These are phyloP conservation scores for Nemania diffusa DNA, from an alignment of 2,329 filamentous ascomycete genomes.

Conservation along the genomic window DNA sequence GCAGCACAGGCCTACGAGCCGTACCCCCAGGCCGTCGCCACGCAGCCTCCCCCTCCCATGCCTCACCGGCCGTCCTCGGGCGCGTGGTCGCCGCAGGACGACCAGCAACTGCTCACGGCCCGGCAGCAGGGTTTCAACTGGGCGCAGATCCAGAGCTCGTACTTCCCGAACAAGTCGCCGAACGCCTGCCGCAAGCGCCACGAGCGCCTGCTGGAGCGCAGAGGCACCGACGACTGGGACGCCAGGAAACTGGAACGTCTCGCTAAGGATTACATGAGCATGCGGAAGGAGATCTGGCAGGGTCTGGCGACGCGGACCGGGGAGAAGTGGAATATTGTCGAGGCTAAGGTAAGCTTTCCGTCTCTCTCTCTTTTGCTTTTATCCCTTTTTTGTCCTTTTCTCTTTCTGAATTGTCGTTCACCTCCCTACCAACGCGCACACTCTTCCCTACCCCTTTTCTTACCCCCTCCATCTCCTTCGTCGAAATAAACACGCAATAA, in stretches of 20 bases:
- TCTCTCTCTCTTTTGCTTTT: background rate
- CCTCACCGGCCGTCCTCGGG: conserved; percentile 68
- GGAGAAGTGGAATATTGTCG: conserved; percentile 82
- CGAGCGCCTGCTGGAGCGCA: conserved; percentile 82
- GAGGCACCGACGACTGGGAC: conserved; percentile 81
- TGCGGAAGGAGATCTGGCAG: conserved; percentile 85
- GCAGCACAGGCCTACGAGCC: conserved; percentile 55
- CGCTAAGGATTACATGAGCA: conserved; percentile 80
- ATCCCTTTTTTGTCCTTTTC: background rate
- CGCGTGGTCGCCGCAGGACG: conserved; percentile 79
- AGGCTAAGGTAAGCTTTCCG: conserved; percentile 64
- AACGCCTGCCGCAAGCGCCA: conserved; percentile 92
- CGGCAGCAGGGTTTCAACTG: conserved; percentile 83
- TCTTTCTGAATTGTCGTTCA: background rate
- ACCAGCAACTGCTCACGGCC: conserved; percentile 76
- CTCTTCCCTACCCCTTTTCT: background rate
- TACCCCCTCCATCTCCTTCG: too few species aligned
- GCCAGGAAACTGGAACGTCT: conserved; percentile 77
- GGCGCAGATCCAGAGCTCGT: conserved; percentile 78
- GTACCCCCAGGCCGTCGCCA: conserved; percentile 52
- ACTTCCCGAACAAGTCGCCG: conserved; percentile 80
- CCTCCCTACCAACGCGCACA: background rate
- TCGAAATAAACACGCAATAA: background rate
- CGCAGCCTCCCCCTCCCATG: conserved; percentile 48
- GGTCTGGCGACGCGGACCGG: conserved; percentile 76